Base-by-base conservation (phyloP, 23 red algal genomes). In the Chondrus crispus region DNA sequence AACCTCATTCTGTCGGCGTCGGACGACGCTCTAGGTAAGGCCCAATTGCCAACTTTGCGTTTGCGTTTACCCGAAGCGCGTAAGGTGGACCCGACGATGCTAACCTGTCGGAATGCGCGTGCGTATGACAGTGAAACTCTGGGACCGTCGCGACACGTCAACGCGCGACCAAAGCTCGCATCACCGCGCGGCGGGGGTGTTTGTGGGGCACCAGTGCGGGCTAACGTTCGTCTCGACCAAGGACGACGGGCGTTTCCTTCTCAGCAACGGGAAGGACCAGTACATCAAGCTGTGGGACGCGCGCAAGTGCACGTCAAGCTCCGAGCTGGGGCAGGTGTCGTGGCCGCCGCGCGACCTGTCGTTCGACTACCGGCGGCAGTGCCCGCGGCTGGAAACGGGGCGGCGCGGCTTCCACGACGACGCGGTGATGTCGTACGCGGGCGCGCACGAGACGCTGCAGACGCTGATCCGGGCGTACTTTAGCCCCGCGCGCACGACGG, bases 261-360 rank as follows among this genome's bases (percentile, higher is more conserved):
- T 97, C n/a, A 72, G 51, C 64, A 93, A 93, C 73, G 76, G 80
- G 20, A 97, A 97, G 68, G 95, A 97, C 70, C 89, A 93, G 48
- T 82, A 85, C 52, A 89, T 93, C 82, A 97, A 97, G 74, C 22
- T 97, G 46, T 95, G 93, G 93, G 93, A 95, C 39, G 70, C 84
- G 41, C 63, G 91, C 68, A 86, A 79, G 58, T 84, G 76, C 46
- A 85, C 78, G 20, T 37, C 42, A 24, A 44, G 48, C 36, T 53
- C 62, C 35, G 35, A 73, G 5, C 39, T 85, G 60, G 80, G 71
- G 26, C 58, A 33, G 45, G 44, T 63, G 38, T 43, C 3, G 46
- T 53, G 63, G 11, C 68, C 80, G 45, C 46, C 77, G 8, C 62
- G 49, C 57, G 43, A 54, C 20, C 10, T 49, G 13, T 60, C 12